Evolutionary conservation across 192 early-diverging fungal genomes (phyloP).

Genomic region (Umbelopsis isabellina): DNA sequence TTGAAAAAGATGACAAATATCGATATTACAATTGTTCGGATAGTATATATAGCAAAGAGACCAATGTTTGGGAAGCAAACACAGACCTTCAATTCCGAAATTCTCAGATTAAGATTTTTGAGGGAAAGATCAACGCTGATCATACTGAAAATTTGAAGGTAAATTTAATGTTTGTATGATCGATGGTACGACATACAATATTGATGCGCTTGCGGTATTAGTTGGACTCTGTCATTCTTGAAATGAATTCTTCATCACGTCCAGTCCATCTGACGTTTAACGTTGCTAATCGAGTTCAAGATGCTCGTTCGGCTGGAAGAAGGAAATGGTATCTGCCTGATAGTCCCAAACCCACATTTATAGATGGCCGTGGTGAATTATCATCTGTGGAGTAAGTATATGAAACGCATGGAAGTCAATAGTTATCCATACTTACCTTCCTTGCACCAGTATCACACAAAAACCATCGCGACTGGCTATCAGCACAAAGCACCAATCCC

Average conservation of each 20-base stretch:
- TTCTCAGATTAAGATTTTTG: background rate
- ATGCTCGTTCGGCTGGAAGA: conserved; percentile 16
- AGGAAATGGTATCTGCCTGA: conserved; percentile 34
- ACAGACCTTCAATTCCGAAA: background rate
- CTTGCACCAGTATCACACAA: conserved; percentile 51
- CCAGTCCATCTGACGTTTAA: conserved; percentile 49
- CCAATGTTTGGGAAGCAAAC: conserved; percentile 27
- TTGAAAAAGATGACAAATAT: background rate
- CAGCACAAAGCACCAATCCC: conserved; percentile 52
- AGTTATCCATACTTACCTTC: background rate
- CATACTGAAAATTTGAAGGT: conserved; percentile 18
- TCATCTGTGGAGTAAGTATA: conserved; percentile 44
- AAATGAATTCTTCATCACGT: conserved; percentile 49
- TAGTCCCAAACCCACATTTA: conserved; percentile 26
- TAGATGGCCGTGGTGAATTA: conserved; percentile 64
- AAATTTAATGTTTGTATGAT: conserved; percentile 18
- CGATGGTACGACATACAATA: background rate
- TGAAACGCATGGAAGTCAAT: background rate
- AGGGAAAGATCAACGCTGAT: background rate
- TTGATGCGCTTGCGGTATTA: conserved; percentile 22
- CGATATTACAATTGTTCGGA: background rate
- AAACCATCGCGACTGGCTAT: conserved; percentile 66
- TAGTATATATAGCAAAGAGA: background rate
- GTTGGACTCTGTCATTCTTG: conserved; percentile 48
- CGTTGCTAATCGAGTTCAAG: conserved; percentile 31